These are phyloP conservation scores for Oxyria digyna DNA, from an alignment of 148 eudicot genomes.

Conservation along the genomic window DNA sequence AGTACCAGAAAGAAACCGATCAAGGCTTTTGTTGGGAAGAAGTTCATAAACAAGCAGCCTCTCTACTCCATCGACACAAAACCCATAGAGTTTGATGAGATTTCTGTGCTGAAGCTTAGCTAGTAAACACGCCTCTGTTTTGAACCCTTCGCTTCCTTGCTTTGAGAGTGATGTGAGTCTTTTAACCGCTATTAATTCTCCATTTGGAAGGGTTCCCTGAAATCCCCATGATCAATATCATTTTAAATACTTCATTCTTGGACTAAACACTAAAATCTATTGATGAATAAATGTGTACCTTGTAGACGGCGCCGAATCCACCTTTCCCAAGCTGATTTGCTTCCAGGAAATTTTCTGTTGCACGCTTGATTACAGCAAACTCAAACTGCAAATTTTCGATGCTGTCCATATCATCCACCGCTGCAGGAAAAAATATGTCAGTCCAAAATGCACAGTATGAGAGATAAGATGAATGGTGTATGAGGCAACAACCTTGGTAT, in stretches of 20 bases:
- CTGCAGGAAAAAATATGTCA: not conserved
- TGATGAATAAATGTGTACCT: not conserved
- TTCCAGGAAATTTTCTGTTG: slow-evolving; percentile 1
- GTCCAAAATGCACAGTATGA: not conserved
- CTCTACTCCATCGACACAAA: slow-evolving; percentile 7
- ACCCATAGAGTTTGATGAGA: slow-evolving; percentile 5
- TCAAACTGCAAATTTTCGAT: slow-evolving; percentile 5
- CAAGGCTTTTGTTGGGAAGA: slow-evolving; percentile 8
- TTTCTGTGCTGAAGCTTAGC: slow-evolving; percentile 10
- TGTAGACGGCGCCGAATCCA: slow-evolving; percentile 7
- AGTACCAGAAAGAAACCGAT: slow-evolving; percentile 1
- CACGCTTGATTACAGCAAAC: not conserved
- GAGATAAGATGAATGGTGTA: not conserved
- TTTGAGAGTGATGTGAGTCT: not conserved
- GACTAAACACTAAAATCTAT: not conserved
- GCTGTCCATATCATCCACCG: slow-evolving; percentile 5
- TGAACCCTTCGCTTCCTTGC: slow-evolving; percentile 5
- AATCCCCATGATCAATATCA: not conserved
- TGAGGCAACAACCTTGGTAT: not conserved
- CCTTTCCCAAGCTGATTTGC: slow-evolving; percentile 5
- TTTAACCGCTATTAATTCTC: not conserved
- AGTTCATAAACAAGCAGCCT: slow-evolving; percentile 3
- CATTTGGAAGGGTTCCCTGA: slow-evolving; percentile 8
- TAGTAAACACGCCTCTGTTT: slow-evolving; percentile 1
- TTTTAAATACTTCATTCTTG: not conserved